Evolutionary conservation across 2,329 filamentous ascomycete genomes (phyloP).

Genomic region (Raffaelea deltoideospora): DNA sequence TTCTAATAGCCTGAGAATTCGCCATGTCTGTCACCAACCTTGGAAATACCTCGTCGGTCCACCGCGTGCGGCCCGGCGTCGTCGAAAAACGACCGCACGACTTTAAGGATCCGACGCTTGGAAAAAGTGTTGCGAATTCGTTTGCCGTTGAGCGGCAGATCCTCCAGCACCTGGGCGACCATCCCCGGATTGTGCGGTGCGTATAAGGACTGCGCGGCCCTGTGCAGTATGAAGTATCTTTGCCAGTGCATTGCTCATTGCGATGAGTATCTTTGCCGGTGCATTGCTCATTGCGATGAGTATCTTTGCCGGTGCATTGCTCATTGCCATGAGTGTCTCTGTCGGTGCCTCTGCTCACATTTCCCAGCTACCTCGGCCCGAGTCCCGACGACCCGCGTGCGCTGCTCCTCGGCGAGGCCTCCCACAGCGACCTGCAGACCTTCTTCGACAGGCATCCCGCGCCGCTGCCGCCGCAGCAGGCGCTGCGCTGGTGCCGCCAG

Average conservation of each 20-base stretch:
- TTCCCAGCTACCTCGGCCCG: neutral
- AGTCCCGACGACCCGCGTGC: neutral
- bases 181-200: constrained; percentile 1
- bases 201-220: too few relatives aligned
- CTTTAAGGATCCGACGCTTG: neutral
- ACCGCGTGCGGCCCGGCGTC: neutral
- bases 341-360: too few relatives aligned
- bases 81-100: constrained; percentile 1
- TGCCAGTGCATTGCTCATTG: too few relatives aligned
- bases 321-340: too few relatives aligned
- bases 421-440: constrained; percentile 1
- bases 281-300: too few relatives aligned
- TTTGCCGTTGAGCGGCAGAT: constrained; percentile 2
- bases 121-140: constrained; percentile 1
- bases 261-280: too few relatives aligned
- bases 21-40: constrained; percentile 1
- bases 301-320: too few relatives aligned
- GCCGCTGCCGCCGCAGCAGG: neutral
- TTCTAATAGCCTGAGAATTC: too few relatives aligned
- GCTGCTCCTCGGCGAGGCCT: constrained; percentile 1
- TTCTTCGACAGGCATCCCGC: neutral
- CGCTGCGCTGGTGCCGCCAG: neutral
- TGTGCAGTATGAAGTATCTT: too few relatives aligned
- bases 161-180: constrained; percentile 1
- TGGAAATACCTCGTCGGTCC: neutral